Evolutionary conservation across 2,329 filamentous ascomycete genomes (phyloP).

Genomic region (Hypoxylon sp.): DNA sequence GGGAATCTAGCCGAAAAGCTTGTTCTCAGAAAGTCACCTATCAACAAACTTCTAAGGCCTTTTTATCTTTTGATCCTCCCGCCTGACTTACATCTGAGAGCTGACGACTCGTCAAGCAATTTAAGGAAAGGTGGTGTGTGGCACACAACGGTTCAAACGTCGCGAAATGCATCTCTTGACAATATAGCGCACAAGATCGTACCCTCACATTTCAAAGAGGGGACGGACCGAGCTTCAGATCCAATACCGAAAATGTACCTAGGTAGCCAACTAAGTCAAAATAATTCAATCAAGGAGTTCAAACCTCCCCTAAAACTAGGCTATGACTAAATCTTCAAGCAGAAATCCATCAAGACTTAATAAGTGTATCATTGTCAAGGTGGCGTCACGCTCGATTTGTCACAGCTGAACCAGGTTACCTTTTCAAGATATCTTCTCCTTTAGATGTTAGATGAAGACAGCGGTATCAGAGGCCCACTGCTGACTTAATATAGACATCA

Average conservation of each 20-base stretch:
- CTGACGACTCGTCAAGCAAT: constrained; percentile 12
- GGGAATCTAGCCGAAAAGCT: constrained; percentile 36
- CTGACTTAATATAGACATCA: neutral
- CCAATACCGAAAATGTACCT: neutral
- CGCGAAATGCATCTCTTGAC: neutral
- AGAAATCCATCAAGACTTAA: neutral
- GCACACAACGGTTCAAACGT: constrained; percentile 5
- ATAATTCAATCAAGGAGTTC: neutral
- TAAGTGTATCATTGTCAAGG: neutral
- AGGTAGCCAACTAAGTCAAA: neutral
- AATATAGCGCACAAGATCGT: neutral
- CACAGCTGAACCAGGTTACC: neutral
- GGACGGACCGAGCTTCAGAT: neutral
- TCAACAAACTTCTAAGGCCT: constrained; percentile 4
- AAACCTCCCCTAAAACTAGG: neutral
- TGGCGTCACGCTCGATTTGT: neutral
- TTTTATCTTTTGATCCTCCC: neutral
- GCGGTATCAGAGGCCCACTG: neutral
- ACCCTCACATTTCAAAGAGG: neutral
- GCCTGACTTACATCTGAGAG: constrained; percentile 16
- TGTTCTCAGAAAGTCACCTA: constrained; percentile 5
- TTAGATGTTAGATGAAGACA: neutral
- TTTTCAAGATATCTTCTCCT: neutral
- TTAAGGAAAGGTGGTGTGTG: constrained; percentile 9
- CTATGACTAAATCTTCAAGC: neutral